Base-by-base conservation (phyloP, 2,329 filamentous ascomycete species). In the Arachnomyces sp. region DNA sequence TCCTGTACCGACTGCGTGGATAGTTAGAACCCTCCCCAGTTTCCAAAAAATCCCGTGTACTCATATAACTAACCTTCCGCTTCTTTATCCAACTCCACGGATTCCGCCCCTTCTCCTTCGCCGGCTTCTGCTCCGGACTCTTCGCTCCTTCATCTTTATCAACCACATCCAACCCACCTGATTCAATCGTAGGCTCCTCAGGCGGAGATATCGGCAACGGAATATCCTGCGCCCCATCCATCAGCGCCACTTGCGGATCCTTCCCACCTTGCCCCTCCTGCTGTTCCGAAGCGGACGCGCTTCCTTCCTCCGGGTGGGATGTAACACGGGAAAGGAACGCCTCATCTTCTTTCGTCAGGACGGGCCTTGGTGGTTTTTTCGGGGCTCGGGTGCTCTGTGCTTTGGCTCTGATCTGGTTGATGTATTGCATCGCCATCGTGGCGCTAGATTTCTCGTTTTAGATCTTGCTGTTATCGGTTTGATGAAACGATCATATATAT, bases 261-360 rank as follows among this genome's bases (percentile, higher is more conserved):
- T 60, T 66, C 7, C 57, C 58, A 34, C 25, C 31, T 2, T 31
- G 21, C 5, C 36, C 29, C 16, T 40, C 38, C 6, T 51, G 49
- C 3, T 42, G 38, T 4, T 40, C 13, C 3, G 40, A 14, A 3
- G 35, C 18, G 1, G 18, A 13, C 3, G 42, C 29, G 2, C 14
- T 38, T 16, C 59, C 49, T 6, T 61, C 61, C 7, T 58, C 49
- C 15, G 63, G 56, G 28, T 69, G 64, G 6, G 69, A 65, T 3
- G 69, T 70, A 25, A 78, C 69, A 28, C 62, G 61, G 39, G 68
- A 63, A 28, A 80, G 58, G 49, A 79, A 80, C 38, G 68, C 63
- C 49, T 80, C 73, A 45, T 81, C 77, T 51, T 78, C 76, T n/a
- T 74, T 68, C 13, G 73, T 76, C n/a, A 80, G 55, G 2, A 80